Conservation (phyloP, 306 rosid species). For the Trifolium pratense region DNA sequence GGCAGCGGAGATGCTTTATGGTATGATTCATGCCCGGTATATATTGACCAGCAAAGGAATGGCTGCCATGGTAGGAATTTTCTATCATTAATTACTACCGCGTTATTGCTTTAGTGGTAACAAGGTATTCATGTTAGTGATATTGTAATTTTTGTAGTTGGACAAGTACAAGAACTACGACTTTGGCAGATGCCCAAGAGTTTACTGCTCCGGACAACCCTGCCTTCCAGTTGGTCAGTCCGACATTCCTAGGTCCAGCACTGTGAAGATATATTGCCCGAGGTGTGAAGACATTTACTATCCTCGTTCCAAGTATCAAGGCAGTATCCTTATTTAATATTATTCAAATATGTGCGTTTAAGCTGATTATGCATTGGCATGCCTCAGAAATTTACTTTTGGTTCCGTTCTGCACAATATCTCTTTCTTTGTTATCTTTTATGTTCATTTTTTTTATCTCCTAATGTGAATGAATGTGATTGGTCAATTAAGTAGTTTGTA, state of each 20-base stretch:
- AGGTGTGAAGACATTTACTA: conserved; percentile 96
- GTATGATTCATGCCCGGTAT: conserved; percentile 94
- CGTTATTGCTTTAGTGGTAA: neutral
- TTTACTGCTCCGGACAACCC: conserved; percentile 97
- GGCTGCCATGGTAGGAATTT: conserved; percentile 82
- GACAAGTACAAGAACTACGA: conserved; percentile 96
- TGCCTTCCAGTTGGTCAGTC: conserved; percentile 99
- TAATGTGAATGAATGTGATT: neutral
- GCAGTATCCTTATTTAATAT: conserved; percentile 85
- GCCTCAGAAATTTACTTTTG: neutral
- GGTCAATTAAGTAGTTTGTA: conserved; percentile 3
- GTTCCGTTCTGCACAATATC: neutral
- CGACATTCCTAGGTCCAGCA: conserved; percentile 93
- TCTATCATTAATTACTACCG: neutral
- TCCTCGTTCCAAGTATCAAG: conserved; percentile 99
- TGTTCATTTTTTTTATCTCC: neutral
- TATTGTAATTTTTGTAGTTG: conserved; percentile 55
- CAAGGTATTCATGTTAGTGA: conserved; percentile 19
- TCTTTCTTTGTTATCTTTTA: neutral
- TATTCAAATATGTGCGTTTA: conserved; percentile 23
- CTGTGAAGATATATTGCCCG: conserved; percentile 96
- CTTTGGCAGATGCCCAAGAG: conserved; percentile 98
- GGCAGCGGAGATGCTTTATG: conserved; percentile 98
- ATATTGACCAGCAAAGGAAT: conserved; percentile 92
- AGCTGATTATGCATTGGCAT: conserved; percentile 9